Evolutionary conservation across 495 filamentous ascomycete genomes (phyloP).

Genomic region (Lophiostoma macrostomum): DNA sequence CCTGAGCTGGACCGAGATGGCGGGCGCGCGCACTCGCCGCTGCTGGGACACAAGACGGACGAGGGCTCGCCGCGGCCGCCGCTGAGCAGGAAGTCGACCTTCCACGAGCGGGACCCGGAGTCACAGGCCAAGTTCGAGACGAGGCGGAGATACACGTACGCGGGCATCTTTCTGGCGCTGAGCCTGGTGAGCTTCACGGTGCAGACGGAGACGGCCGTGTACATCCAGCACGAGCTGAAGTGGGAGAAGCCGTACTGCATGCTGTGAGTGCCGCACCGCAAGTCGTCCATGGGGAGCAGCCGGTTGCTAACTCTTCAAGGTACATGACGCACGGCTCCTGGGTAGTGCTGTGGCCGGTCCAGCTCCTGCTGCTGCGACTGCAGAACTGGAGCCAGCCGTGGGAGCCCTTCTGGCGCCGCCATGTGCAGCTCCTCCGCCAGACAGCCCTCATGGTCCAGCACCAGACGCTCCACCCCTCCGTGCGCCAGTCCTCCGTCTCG

Average conservation of each 20-base stretch:
- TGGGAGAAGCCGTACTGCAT: constrained; percentile 99
- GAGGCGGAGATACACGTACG: constrained; percentile 78
- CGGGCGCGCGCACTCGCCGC: constrained; percentile 17
- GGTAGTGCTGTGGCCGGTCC: constrained; percentile 79
- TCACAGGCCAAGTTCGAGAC: constrained; percentile 57
- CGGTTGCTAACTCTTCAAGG: constrained; percentile 41
- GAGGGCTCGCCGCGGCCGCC: constrained; percentile 17
- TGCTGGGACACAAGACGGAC: constrained; percentile 27
- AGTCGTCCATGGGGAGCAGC: neutral
- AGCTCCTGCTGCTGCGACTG: constrained; percentile 74
- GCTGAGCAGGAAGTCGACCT: constrained; percentile 52
- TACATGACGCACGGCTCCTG: constrained; percentile 94
- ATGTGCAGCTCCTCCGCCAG: constrained; percentile 66
- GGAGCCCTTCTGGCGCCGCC: constrained; percentile 82
- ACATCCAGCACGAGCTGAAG: constrained; percentile 80
- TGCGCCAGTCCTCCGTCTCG: constrained; percentile 48
- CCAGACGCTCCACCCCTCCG: constrained; percentile 58
- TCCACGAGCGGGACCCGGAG: constrained; percentile 61
- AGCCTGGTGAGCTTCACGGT: constrained; percentile 79
- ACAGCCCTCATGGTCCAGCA: constrained; percentile 85
- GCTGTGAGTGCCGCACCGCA: constrained; percentile 60
- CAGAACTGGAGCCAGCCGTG: constrained; percentile 71
- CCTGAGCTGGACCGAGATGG: constrained; percentile 12
- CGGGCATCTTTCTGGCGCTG: constrained; percentile 73
- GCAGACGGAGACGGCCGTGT: constrained; percentile 91